Percentiles rank a stretch among this genome's conserved stretches.
Evolutionary conservation across 2,329 filamentous ascomycete species (phyloP).

Genomic region (Talaromyces marneffei): DNA sequence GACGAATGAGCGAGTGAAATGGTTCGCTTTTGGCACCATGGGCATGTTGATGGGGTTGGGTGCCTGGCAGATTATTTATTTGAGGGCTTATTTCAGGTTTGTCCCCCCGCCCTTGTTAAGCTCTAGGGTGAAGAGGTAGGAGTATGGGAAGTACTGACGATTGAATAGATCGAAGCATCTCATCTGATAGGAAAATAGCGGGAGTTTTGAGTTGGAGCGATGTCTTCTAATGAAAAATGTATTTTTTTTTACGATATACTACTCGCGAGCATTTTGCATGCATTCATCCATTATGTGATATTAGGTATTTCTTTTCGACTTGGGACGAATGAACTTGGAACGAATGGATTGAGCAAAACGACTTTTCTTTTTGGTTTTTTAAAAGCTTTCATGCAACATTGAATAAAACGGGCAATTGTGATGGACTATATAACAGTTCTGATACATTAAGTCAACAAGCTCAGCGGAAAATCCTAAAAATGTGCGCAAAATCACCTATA

Average conservation of each 20-base stretch:
- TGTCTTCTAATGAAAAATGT: constrained; percentile 11
- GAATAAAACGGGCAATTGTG: neutral
- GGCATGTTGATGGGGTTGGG: constrained; percentile 83
- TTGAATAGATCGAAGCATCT: constrained; percentile 60
- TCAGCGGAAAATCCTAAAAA: neutral
- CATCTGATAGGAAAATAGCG: constrained; percentile 40
- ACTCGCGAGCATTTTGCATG: neutral
- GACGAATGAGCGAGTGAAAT: constrained; percentile 97
- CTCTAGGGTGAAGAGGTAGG: neutral
- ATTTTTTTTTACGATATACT: constrained; percentile 10
- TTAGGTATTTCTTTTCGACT: neutral
- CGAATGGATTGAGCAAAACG: neutral
- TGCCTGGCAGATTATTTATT: constrained; percentile 95
- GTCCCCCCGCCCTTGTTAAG: neutral
- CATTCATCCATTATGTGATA: constrained; percentile 1
- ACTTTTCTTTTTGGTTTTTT: no score
- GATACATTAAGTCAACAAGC: neutral
- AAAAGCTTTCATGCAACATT: neutral
- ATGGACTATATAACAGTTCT: neutral
- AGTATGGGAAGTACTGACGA: neutral
- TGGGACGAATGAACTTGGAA: neutral
- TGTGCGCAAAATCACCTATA: no score
- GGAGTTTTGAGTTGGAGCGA: neutral
- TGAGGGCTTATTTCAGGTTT: constrained; percentile 90
- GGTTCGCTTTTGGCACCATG: constrained; percentile 94